phyloP scores from a whole-genome alignment of 2,329 filamentous ascomycete genomes.

The Trichoderma arundinaceum region DNA sequence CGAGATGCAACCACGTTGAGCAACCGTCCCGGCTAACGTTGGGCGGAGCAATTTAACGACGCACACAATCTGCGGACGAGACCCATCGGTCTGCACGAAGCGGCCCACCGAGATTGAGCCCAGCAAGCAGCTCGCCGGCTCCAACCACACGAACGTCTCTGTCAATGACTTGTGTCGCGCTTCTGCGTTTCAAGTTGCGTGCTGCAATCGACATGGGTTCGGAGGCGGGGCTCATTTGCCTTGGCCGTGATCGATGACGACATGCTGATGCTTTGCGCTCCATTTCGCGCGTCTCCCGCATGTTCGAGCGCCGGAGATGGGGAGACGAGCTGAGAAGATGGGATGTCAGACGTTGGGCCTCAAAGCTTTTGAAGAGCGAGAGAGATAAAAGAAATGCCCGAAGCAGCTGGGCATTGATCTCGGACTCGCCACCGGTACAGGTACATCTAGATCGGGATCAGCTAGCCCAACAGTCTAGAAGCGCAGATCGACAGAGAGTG shows the following conservation, averaged over 20 bases:
- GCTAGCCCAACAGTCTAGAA: conserved; percentile 20
- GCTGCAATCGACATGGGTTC: conserved; percentile 21
- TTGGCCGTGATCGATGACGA: conserved; percentile 26
- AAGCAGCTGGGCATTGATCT: conserved; percentile 9
- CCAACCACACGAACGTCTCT: conserved; percentile 15
- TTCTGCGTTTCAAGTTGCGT: conserved; percentile 24
- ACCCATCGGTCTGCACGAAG: conserved; percentile 13
- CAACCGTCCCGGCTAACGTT: conserved; percentile 8
- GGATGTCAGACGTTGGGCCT: conserved; percentile 6
- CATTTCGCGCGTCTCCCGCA: not conserved
- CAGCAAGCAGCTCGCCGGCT: conserved; percentile 19
- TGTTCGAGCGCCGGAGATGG: not conserved
- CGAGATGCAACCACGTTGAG: conserved; percentile 21
- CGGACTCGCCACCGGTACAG: conserved; percentile 8
- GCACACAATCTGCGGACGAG: conserved; percentile 24
- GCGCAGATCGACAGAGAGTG: conserved; percentile 20
- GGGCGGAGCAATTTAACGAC: conserved; percentile 20
- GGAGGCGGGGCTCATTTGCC: conserved; percentile 25
- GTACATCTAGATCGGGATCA: conserved; percentile 13
- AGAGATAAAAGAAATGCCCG: not conserved
- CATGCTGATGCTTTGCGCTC: conserved; percentile 29
- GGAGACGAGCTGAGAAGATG: not conserved
- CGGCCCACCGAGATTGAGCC: conserved; percentile 27
- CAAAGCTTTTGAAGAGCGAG: not conserved
- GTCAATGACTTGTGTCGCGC: conserved; percentile 13